A percentile compares a stretch with the other conserved stretches of the same genome.
Evolutionary conservation across 2,329 filamentous ascomycete genomes (phyloP).

Genomic region (Thelonectria rubi): DNA sequence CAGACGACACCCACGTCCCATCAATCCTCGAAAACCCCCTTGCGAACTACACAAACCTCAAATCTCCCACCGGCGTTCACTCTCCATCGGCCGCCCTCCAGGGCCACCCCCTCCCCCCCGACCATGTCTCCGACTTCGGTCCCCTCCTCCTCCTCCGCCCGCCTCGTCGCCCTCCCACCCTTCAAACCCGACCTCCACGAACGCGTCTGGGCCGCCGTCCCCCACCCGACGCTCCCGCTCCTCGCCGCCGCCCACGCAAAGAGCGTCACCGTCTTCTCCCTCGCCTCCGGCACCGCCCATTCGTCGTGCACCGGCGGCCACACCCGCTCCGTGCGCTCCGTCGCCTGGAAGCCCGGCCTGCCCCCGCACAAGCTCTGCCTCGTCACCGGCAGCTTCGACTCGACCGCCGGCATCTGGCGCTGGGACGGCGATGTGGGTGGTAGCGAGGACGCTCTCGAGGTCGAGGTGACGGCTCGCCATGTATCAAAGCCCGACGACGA

Average conservation of each 20-base stretch:
- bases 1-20: not conserved
- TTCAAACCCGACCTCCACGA: constrained; percentile 68
- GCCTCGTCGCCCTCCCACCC: constrained; percentile 57
- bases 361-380: constrained; percentile 74
- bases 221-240: constrained; percentile 87
- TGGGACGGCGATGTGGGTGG: constrained; percentile 61
- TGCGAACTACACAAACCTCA: not conserved
- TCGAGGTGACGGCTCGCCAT: constrained; percentile 51
- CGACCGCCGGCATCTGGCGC: constrained; percentile 86
- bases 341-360: constrained; percentile 85
- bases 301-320: constrained; percentile 87
- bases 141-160: constrained; percentile 30
- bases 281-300: constrained; percentile 81
- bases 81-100: constrained; percentile 4
- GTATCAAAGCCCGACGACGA: constrained; percentile 37
- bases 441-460: constrained; percentile 50
- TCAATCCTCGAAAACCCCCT: not conserved
- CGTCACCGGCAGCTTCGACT: constrained; percentile 93
- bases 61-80: not conserved
- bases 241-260: constrained; percentile 90
- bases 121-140: constrained; percentile 41
- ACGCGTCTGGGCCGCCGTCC: constrained; percentile 85
- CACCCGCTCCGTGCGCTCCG: constrained; percentile 85
- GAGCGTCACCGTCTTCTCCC: constrained; percentile 87
- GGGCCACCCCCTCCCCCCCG: not conserved